Base-by-base conservation (phyloP, 495 filamentous ascomycete species). In the Tuber indicum region DNA sequence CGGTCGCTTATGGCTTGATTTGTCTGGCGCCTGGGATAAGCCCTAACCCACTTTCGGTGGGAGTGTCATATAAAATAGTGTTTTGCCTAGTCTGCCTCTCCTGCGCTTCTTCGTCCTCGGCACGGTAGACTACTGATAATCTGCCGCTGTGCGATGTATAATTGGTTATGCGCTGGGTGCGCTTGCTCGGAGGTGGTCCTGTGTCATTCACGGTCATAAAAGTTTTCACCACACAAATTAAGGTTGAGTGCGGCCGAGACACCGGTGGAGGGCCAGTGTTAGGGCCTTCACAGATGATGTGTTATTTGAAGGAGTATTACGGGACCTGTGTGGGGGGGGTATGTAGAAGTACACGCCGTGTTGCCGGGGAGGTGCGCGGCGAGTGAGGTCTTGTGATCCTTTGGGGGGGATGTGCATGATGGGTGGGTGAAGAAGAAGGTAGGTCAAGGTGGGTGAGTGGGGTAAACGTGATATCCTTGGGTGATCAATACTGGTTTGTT, bases 371-470 rank as follows among this genome's bases (percentile, higher is more conserved):
- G 8, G 9, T n/a, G 7, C 32, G n/a, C n/a, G 1, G 26, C 58
- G 58, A 66, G 58, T 66, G 58, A 66, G 58, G 26, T 66, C n/a
- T 36, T 66, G 26, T 66, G 58, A 66, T 66, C 26, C n/a, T 32
- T 14, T 0, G 58, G n/a, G 12, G 5, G 26, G n/a, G 14, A n/a
- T 1, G 26, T 32, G n/a, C 2, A 0, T 36, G 14, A 46, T 17
- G 42, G 42, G 42, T 43, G 9, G 6, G 42, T 43, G 42, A 43
- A n/a, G n/a, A n/a, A n/a, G n/a, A n/a, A 6, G 5, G 46, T 6
- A 6, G 19, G 46, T 21, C 46, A 21, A 21, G 46, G 46, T 5
- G 0, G 46, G 17, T 43, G 9, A 10, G 42, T 43, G 17, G 46
- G 46, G 46, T 21, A 49, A 58, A 6, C n/a, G 2, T 14, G 8